These are phyloP conservation scores for Cladophialophora exuberans DNA, from an alignment of 2,329 filamentous ascomycete genomes.

Conservation along the genomic window DNA sequence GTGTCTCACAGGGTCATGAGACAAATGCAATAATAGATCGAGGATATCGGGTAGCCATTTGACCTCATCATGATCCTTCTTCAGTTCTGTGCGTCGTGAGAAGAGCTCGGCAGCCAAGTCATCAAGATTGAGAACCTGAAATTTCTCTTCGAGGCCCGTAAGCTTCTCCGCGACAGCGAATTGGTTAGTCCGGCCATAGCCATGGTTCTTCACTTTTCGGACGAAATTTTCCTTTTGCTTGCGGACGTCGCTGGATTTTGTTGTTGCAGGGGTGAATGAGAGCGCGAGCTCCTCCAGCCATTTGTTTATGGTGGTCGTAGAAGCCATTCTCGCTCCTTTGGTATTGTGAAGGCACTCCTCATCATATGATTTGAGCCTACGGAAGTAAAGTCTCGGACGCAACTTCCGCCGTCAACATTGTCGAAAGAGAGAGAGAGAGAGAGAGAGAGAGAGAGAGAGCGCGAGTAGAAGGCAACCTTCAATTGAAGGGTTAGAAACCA, in stretches of 20 bases:
- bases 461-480: no score
- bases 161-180: constrained; percentile 70
- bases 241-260: constrained; percentile 8
- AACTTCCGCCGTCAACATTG: no score
- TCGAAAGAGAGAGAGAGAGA: no score
- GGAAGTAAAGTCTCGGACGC: no score
- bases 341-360: neutral
- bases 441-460: no score
- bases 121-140: constrained; percentile 78
- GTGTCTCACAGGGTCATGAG: constrained; percentile 75
- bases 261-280: constrained; percentile 22
- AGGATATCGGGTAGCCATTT: constrained; percentile 76
- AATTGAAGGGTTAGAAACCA: no score
- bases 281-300: constrained; percentile 31
- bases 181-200: constrained; percentile 70
- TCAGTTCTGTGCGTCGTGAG: constrained; percentile 62
- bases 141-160: constrained; percentile 80
- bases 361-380: constrained; percentile 21
- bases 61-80: constrained; percentile 51
- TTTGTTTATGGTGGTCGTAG: constrained; percentile 32
- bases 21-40: constrained; percentile 76
- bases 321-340: constrained; percentile 30
- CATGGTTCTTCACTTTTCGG: constrained; percentile 43
- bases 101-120: constrained; percentile 72
- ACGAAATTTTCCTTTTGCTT: constrained; percentile 29